Percentiles rank a stretch among this genome's conserved stretches.
Conservation (phyloP, 306 rosid species). For the Glycine soja region DNA sequence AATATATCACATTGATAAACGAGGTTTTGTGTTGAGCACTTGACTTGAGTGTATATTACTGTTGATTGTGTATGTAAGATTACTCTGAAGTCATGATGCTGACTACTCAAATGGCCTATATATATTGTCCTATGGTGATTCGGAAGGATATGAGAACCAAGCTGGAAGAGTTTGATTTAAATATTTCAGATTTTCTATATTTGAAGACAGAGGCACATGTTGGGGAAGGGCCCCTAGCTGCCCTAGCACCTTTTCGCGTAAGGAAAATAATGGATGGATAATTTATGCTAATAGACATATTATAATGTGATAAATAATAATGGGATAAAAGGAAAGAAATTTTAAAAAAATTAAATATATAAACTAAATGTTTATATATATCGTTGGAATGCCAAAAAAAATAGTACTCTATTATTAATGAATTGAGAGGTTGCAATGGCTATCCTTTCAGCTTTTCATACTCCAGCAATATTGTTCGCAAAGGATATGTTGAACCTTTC, state of each 20-base stretch:
- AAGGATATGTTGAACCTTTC: conserved; percentile 60
- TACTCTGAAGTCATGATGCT: conserved; percentile 29
- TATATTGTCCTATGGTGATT: conserved; percentile 47
- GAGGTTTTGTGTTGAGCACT: conserved; percentile 10
- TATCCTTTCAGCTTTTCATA: not conserved
- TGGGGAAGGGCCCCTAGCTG: conserved; percentile 1
- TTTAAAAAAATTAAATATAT: no score
- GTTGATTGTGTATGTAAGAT: not conserved
- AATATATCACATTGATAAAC: not conserved
- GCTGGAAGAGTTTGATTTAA: conserved; percentile 39
- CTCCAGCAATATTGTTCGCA: conserved; percentile 17
- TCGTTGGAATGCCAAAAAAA: no score
- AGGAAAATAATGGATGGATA: not conserved
- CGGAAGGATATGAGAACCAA: conserved; percentile 36
- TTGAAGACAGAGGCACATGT: conserved; percentile 69
- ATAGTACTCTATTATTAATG: not conserved
- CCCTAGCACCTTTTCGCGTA: conserved; percentile 17
- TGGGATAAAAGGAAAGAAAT: no score
- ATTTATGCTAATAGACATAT: not conserved
- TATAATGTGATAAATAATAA: no score
- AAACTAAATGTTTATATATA: no score
- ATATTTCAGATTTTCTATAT: conserved; percentile 22
- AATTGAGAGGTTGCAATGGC: not conserved
- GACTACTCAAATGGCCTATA: conserved; percentile 20
- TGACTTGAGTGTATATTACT: not conserved